Conservation (phyloP, 2,329 filamentous ascomycete species). For the Fusarium circinatum region DNA sequence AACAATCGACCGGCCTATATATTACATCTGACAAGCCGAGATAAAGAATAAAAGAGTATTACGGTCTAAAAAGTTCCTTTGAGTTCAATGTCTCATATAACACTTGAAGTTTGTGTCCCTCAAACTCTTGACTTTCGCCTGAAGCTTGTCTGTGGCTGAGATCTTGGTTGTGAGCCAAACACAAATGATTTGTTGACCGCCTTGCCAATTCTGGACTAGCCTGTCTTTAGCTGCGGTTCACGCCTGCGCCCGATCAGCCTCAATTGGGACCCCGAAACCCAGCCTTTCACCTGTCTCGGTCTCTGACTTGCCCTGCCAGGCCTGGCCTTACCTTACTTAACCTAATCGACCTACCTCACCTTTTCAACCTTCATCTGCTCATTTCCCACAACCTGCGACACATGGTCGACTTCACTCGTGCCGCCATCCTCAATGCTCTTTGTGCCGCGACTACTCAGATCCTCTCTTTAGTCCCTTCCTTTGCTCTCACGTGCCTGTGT, state of each 20-base stretch:
- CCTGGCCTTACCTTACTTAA: not conserved
- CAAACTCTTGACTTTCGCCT: conserved; percentile 10
- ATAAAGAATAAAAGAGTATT: not conserved
- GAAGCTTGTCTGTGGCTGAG: conserved; percentile 26
- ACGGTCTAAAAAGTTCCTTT: not conserved
- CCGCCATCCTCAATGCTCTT: conserved; percentile 1
- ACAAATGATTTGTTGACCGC: conserved; percentile 38
- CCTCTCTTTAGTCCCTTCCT: not conserved
- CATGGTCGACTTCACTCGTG: not conserved
- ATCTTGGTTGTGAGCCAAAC: conserved; percentile 24
- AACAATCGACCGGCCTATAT: not conserved
- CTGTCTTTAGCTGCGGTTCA: conserved; percentile 20
- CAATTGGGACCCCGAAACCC: conserved; percentile 39
- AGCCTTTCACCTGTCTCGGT: conserved; percentile 30
- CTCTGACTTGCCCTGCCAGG: not conserved
- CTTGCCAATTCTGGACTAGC: conserved; percentile 39
- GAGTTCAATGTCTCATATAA: conserved; percentile 4
- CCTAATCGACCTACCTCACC: conserved; percentile 8
- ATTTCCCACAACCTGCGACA: conserved; percentile 2
- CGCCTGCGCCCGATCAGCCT: conserved; percentile 42
- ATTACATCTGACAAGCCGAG: not conserved
- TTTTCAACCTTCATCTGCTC: conserved; percentile 24
- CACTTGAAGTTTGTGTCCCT: not conserved
- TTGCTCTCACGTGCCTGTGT: conserved; percentile 26
- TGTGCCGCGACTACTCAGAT: conserved; percentile 13